Percentiles rank a stretch among this genome's conserved stretches.
Conservation (phyloP, 352 stramenopile genomes). For the Globisporangium sylvaticum region DNA sequence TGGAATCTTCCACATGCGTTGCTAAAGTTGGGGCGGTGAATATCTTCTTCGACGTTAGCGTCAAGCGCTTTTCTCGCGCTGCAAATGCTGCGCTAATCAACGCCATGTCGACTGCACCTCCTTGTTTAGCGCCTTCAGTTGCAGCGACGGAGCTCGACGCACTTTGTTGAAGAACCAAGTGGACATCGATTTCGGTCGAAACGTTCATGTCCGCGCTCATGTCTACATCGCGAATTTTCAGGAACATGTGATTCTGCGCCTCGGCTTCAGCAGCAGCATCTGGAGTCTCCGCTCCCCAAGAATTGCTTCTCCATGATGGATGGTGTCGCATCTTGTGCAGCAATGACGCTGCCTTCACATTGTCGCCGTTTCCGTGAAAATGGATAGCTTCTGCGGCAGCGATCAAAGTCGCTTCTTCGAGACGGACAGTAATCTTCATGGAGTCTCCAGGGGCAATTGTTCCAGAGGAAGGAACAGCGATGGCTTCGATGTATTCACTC, state of each 20-base stretch:
- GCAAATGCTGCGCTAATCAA: constrained; percentile 63
- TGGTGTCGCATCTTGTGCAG: constrained; percentile 79
- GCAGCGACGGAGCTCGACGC: constrained; percentile 18
- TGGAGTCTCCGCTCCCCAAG: constrained; percentile 59
- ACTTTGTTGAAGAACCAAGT: constrained; percentile 66
- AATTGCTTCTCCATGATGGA: constrained; percentile 80
- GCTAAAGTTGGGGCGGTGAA: constrained; percentile 30
- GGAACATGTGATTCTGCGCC: constrained; percentile 66
- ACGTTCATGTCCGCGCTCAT: constrained; percentile 45
- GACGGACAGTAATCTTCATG: constrained; percentile 71
- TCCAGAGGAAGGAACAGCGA: constrained; percentile 64
- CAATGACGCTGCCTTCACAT: constrained; percentile 28
- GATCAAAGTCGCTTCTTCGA: constrained; percentile 56
- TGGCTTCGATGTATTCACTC: constrained; percentile 72
- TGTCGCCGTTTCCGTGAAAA: constrained; percentile 29
- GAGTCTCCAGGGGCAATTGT: constrained; percentile 68
- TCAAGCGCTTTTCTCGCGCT: constrained; percentile 53
- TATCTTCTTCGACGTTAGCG: constrained; percentile 37
- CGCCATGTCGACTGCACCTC: constrained; percentile 27
- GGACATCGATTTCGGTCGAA: constrained; percentile 60
- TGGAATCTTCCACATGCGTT: constrained; percentile 36
- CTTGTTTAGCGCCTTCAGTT: constrained; percentile 27
- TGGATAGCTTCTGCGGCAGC: constrained; percentile 23
- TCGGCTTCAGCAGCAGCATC: constrained; percentile 37
- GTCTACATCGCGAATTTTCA: constrained; percentile 70